A percentile compares a stretch with the other conserved stretches of the same genome.
These are phyloP conservation scores for Spathaspora arborariae DNA, from an alignment of 805 yeast species.

Conservation along the genomic window DNA sequence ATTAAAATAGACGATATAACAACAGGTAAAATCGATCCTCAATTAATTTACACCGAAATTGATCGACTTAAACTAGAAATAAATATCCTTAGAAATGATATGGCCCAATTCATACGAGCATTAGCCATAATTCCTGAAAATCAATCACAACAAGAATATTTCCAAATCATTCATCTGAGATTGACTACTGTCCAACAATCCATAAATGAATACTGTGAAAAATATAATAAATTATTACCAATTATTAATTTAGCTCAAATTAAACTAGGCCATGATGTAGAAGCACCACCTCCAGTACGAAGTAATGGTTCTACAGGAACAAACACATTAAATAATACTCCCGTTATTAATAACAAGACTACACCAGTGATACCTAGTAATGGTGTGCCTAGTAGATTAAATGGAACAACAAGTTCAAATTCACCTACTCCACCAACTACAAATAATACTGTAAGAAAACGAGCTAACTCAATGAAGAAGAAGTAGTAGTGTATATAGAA, in stretches of 20 bases:
- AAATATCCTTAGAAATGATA: constrained; percentile 38
- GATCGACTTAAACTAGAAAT: constrained; percentile 41
- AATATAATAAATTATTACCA: constrained; percentile 46
- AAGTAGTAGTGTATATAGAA: neutral
- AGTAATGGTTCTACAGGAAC: constrained; percentile 2
- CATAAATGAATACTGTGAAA: constrained; percentile 40
- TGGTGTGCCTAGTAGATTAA: neutral
- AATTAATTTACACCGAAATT: constrained; percentile 40
- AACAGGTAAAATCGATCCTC: constrained; percentile 38
- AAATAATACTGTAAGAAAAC: neutral
- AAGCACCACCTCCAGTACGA: constrained; percentile 26
- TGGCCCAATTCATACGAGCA: constrained; percentile 35
- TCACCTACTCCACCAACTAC: constrained; percentile 2
- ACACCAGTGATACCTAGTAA: constrained; percentile 7
- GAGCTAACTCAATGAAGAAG: constrained; percentile 2
- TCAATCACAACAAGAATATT: constrained; percentile 34
- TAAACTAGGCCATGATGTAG: constrained; percentile 48
- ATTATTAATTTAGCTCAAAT: constrained; percentile 49
- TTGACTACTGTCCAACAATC: constrained; percentile 35
- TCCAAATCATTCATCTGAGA: constrained; percentile 30
- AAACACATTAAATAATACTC: constrained; percentile 5
- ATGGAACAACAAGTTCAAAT: neutral
- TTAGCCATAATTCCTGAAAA: constrained; percentile 30
- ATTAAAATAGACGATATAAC: constrained; percentile 42
- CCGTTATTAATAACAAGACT: constrained; percentile 3